These are phyloP conservation scores for Fraxinus anomala DNA, from an alignment of 257 asterid genomes.

Conservation along the genomic window DNA sequence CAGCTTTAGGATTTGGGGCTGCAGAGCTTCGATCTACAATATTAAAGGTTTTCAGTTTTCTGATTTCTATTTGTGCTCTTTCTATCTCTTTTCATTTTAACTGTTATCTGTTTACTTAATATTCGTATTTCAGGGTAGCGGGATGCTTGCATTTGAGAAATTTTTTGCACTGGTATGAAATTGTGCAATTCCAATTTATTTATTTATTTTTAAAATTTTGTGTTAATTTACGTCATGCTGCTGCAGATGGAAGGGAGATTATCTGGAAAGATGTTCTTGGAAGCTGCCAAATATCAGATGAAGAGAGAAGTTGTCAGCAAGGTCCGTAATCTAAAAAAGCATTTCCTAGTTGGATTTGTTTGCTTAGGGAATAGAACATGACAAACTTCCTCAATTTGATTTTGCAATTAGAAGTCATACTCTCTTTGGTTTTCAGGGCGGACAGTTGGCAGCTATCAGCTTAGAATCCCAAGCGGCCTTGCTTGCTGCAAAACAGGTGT, in stretches of 20 bases:
- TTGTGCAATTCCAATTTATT: background rate
- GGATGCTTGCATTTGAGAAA: constrained; percentile 78
- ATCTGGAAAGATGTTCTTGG: constrained; percentile 69
- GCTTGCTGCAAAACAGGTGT: constrained; percentile 84
- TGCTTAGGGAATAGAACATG: constrained; percentile 13
- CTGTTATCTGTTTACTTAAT: constrained; percentile 20
- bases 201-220: background rate
- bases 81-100: constrained; percentile 14
- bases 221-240: background rate
- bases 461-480: constrained; percentile 72
- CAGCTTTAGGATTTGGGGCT: constrained; percentile 75
- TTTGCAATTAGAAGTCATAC: constrained; percentile 13
- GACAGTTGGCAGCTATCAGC: constrained; percentile 71
- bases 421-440: constrained; percentile 59
- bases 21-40: constrained; percentile 59
- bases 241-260: constrained; percentile 74
- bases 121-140: constrained; percentile 67
- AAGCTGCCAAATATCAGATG: constrained; percentile 76
- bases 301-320: constrained; percentile 65
- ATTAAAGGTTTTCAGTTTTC: constrained; percentile 77
- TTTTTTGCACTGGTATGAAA: constrained; percentile 62
- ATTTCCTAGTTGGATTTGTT: constrained; percentile 19
- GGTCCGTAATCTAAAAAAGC: constrained; percentile 44
- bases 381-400: constrained; percentile 3
- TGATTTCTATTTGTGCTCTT: constrained; percentile 18